Evolutionary conservation across 2,329 filamentous ascomycete species (phyloP).

Genomic region (Huntiella omanensis): DNA sequence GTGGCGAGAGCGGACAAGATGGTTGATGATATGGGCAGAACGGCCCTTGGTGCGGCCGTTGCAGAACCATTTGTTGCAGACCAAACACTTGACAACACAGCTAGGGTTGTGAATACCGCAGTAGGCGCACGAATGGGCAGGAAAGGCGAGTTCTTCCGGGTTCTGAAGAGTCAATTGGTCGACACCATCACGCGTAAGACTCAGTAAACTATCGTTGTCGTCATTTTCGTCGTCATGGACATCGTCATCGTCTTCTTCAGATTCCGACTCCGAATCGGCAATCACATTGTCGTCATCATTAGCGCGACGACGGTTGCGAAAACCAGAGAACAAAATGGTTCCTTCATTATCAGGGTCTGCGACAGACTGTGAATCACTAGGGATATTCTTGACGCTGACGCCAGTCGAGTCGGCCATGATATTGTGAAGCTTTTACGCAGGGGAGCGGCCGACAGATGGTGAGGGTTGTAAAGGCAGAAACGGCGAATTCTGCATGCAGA

Average conservation of each 20-base stretch:
- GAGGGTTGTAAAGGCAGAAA: background rate
- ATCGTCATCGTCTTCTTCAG: slow-evolving; percentile 49
- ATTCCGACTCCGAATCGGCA: slow-evolving; percentile 69
- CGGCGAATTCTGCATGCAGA: slow-evolving; percentile 1
- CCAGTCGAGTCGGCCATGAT: slow-evolving; percentile 10
- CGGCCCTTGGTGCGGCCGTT: slow-evolving; percentile 91
- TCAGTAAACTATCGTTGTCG: slow-evolving; percentile 57
- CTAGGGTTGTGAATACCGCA: slow-evolving; percentile 93
- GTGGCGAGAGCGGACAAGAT: slow-evolving; percentile 88
- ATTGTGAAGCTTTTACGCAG: background rate
- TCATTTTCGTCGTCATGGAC: slow-evolving; percentile 49
- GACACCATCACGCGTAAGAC: slow-evolving; percentile 59
- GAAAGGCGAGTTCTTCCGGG: slow-evolving; percentile 67
- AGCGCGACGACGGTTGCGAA: slow-evolving; percentile 46
- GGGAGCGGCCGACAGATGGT: slow-evolving; percentile 4
- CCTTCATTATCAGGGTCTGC: slow-evolving; percentile 46
- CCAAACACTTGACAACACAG: slow-evolving; percentile 88
- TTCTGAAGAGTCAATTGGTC: slow-evolving; percentile 40
- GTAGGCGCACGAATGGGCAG: slow-evolving; percentile 89
- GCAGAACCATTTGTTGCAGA: slow-evolving; percentile 98
- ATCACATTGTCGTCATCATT: slow-evolving; percentile 84
- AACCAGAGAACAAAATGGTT: slow-evolving; percentile 46
- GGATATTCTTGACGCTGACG: slow-evolving; percentile 6
- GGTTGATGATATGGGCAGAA: slow-evolving; percentile 95
- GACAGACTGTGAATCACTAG: slow-evolving; percentile 9